A percentile compares a stretch with the other conserved stretches of the same genome.
These are phyloP conservation scores for Aspergillus bertholletiae DNA, from an alignment of 495 filamentous ascomycete species.

Conservation along the genomic window DNA sequence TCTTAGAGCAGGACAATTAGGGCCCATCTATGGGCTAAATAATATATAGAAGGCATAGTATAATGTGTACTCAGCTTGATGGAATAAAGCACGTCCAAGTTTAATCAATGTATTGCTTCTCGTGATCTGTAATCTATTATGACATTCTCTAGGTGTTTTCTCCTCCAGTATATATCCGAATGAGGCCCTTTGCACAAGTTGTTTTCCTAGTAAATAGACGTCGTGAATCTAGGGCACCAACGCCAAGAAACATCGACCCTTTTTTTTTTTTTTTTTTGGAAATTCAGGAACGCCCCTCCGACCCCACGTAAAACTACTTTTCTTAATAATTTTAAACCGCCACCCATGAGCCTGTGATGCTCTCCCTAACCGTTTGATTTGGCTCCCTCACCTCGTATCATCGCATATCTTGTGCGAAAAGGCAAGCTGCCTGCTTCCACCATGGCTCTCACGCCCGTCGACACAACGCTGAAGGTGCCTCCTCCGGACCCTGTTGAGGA, in stretches of 20 bases:
- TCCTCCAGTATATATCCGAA: too few relatives aligned
- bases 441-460: conserved; percentile 55
- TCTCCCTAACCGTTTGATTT: conserved; percentile 16
- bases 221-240: background rate
- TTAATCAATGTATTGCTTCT: too few relatives aligned
- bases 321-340: background rate
- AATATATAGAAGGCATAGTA: too few relatives aligned
- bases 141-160: too few relatives aligned
- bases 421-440: conserved; percentile 41
- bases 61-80: too few relatives aligned
- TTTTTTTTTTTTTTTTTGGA: conserved; percentile 1
- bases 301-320: conserved; percentile 3
- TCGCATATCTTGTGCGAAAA: conserved; percentile 56
- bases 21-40: too few relatives aligned
- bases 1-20: too few relatives aligned
- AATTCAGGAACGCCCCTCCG: background rate
- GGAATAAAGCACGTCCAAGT: too few relatives aligned
- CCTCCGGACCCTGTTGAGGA: conserved; percentile 30
- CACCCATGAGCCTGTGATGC: background rate
- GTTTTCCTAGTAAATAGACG: too few relatives aligned
- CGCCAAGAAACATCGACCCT: background rate
- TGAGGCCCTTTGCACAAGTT: too few relatives aligned
- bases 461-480: conserved; percentile 30
- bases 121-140: too few relatives aligned
- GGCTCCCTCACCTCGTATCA: conserved; percentile 59